Evolutionary conservation across 495 filamentous ascomycete genomes (phyloP).

Genomic region (Penicillium psychrofluorescens): DNA sequence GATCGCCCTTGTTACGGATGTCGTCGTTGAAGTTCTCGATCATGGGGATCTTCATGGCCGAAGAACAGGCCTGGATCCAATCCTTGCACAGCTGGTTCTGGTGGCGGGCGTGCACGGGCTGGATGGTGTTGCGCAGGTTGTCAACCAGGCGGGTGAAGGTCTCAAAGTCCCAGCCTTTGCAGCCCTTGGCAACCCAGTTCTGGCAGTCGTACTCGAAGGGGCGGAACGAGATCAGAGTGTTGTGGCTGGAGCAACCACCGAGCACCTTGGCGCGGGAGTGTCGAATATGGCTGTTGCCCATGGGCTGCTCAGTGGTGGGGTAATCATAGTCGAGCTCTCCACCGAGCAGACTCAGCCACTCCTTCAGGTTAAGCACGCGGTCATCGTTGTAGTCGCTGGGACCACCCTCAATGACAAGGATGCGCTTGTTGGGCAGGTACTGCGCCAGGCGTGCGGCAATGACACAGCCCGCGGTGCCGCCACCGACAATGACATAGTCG

Average conservation of each 20-base stretch:
- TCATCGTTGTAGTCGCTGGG: conserved; percentile 58
- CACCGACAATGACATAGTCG: conserved; percentile 83
- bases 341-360: conserved; percentile 71
- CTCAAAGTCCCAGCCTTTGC: conserved; percentile 71
- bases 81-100: conserved; percentile 79
- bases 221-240: conserved; percentile 79
- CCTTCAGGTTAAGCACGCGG: conserved; percentile 64
- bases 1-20: conserved; percentile 57
- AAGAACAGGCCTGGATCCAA: conserved; percentile 69
- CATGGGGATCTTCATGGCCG: conserved; percentile 65
- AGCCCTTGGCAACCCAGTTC: conserved; percentile 64
- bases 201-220: conserved; percentile 75
- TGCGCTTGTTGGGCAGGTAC: conserved; percentile 58
- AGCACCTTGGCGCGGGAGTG: conserved; percentile 81
- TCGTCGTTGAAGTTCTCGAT: conserved; percentile 76
- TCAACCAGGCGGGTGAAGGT: conserved; percentile 69
- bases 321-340: conserved; percentile 84
- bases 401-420: conserved; percentile 60
- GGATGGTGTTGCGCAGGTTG: conserved; percentile 69
- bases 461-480: conserved; percentile 82
- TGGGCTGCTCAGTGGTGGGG: conserved; percentile 75
- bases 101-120: conserved; percentile 69
- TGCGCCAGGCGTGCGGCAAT: conserved; percentile 65
- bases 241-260: conserved; percentile 81
- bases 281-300: conserved; percentile 73